Percentiles rank a stretch among this genome's conserved stretches.
phyloP scores from a whole-genome alignment of 1,284 basidiomycete species.

The Tilletia indica region DNA sequence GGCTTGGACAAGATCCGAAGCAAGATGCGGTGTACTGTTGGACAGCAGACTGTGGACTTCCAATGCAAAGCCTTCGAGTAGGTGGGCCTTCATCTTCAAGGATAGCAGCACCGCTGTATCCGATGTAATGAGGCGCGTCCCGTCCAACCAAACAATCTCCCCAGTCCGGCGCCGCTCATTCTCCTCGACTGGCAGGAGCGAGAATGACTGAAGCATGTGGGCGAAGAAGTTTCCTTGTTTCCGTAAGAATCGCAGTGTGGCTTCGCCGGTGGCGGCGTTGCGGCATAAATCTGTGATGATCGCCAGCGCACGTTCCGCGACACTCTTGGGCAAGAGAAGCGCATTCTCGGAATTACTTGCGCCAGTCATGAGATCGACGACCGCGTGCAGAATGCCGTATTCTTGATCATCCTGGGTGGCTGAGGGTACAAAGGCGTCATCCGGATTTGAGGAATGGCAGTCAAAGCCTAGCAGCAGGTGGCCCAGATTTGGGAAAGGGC shows the following conservation, averaged over 20 bases:
- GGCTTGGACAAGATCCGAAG: constrained; percentile 44
- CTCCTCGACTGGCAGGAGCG: constrained; percentile 55
- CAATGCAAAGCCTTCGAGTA: constrained; percentile 81
- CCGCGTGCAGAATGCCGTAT: constrained; percentile 66
- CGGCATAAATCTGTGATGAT: constrained; percentile 81
- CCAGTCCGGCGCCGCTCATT: constrained; percentile 60
- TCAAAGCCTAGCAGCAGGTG: constrained; percentile 84
- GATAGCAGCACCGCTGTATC: constrained; percentile 73
- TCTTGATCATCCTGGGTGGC: constrained; percentile 59
- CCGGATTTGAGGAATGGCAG: constrained; percentile 59
- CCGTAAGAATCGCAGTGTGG: constrained; percentile 81
- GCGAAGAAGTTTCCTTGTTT: constrained; percentile 86
- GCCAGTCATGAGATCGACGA: constrained; percentile 73
- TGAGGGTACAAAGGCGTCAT: constrained; percentile 59
- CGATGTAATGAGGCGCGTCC: constrained; percentile 70
- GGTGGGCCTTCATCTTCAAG: constrained; percentile 76
- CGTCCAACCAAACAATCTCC: constrained; percentile 71
- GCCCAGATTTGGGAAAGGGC: constrained; percentile 77
- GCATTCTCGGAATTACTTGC: constrained; percentile 23
- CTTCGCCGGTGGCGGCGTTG: constrained; percentile 77
- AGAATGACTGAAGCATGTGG: constrained; percentile 73
- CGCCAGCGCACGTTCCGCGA: neutral
- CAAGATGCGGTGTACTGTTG: constrained; percentile 61
- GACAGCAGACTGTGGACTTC: constrained; percentile 84
- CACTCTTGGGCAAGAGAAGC: neutral